Base-by-base conservation (phyloP, 129 eudicot genomes). In the Solidago caesia region DNA sequence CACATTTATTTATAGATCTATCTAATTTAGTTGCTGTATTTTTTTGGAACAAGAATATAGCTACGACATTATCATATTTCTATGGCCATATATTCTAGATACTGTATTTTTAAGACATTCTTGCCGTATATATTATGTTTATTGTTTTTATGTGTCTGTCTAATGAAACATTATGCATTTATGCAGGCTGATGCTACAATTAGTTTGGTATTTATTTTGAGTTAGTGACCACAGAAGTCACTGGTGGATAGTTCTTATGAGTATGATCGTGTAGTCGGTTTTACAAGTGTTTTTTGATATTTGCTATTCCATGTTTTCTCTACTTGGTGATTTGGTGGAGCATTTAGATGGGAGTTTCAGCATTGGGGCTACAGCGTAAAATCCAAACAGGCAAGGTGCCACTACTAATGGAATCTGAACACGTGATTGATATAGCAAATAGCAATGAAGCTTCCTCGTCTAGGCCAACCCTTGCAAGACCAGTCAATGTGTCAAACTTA, bases 401-500 rank as follows among this genome's bases (percentile, higher is more conserved):
- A 16, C 76, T 80, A 67, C 70, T 84, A 68, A 93, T 93, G 98
- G 98, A 80, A 55, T 73, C 81, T 9, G 96, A 88, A 60, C 96
- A 93, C 43, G 76, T 90, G 71, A 88, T 93, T 74, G 89, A 93
- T 77, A 90, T 93, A 64, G 75, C 87, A 64, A 85, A 86, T 71
- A 86, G 81, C 76, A 75, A 75, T 69, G 91, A 79, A 46, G 92
- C 88, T 67, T 84, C 98, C 64, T 85, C 97, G 56, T 88, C 98
- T 67, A 82, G 83, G 76, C 75, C 91, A 58, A 49, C 85, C 68
- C 87, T 75, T 46, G 84, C 82, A 63, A 85, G 91, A 77, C 77
- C 80, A 43, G 70, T 79, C 47, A 84, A 56, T 68, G 84, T 82
- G 60, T 76, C 82, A 79, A 84, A 89, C 57, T 57, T 71, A 59